These are phyloP conservation scores for Leptographium procerum DNA, from an alignment of 2,329 filamentous ascomycete species.

Conservation along the genomic window DNA sequence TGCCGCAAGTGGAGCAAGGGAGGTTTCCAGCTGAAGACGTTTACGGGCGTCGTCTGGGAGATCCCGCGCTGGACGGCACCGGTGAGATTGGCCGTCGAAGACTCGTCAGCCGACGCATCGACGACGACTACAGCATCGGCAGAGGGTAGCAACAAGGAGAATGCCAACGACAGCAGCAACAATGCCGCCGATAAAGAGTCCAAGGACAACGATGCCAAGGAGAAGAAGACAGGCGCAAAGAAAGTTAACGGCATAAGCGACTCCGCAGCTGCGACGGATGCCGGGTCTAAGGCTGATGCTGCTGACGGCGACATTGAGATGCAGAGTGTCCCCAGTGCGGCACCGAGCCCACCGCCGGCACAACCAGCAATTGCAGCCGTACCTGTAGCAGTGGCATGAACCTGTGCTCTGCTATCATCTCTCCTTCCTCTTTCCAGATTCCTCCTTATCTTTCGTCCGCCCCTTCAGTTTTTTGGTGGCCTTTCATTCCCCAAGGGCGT, in stretches of 20 bases:
- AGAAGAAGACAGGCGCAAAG: neutral
- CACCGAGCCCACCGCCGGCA: conserved; percentile 35
- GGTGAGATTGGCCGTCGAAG: conserved; percentile 33
- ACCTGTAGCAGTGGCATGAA: conserved; percentile 5
- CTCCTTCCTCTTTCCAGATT: neutral
- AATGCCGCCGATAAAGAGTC: no score
- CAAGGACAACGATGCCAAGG: no score
- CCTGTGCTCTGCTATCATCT: neutral
- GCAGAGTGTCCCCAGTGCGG: conserved; percentile 37
- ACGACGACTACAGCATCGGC: conserved; percentile 13
- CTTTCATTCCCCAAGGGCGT: neutral
- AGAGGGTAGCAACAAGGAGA: conserved; percentile 49
- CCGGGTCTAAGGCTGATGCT: neutral
- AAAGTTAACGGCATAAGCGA: neutral
- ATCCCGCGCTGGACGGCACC: conserved; percentile 74
- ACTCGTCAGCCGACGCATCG: conserved; percentile 21
- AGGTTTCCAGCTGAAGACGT: conserved; percentile 76
- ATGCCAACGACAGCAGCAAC: conserved; percentile 28
- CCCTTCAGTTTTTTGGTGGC: neutral
- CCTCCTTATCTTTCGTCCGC: neutral
- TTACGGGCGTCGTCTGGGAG: conserved; percentile 78
- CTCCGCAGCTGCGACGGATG: neutral
- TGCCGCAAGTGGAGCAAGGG: conserved; percentile 87
- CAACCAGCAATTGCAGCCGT: conserved; percentile 1
- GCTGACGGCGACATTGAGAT: conserved; percentile 38